Conservation (phyloP, 768 basidiomycete species). For the Boletus pseudopeckii region DNA sequence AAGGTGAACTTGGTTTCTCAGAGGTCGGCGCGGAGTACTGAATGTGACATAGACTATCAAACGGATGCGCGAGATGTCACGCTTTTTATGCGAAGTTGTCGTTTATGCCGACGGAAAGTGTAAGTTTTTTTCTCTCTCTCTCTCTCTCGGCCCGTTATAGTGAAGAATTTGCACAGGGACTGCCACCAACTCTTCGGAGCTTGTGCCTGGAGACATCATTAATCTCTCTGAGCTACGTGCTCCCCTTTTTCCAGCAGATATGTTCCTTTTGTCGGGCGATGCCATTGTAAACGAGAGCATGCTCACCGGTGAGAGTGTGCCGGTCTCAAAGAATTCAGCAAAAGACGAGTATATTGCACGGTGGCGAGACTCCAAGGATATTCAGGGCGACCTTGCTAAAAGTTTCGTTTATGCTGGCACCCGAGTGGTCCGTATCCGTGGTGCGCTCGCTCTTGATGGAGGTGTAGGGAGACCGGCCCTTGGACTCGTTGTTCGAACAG, state of each 20-base stretch:
- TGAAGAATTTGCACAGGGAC: constrained; percentile 48
- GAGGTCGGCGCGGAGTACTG: neutral
- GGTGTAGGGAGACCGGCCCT: constrained; percentile 59
- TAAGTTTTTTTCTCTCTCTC: constrained; percentile 37
- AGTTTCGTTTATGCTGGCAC: constrained; percentile 90
- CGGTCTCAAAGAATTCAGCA: constrained; percentile 85
- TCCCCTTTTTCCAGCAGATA: constrained; percentile 79
- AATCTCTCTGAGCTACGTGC: constrained; percentile 80
- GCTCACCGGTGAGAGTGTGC: constrained; percentile 98
- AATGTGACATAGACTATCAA: constrained; percentile 64
- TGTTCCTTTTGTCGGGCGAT: constrained; percentile 91
- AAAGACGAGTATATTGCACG: constrained; percentile 71
- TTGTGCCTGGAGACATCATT: constrained; percentile 91
- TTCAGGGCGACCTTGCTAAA: constrained; percentile 62
- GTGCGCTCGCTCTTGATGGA: constrained; percentile 50
- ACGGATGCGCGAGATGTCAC: constrained; percentile 95
- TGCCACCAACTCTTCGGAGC: constrained; percentile 64
- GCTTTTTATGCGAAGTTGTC: constrained; percentile 74
- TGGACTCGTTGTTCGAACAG: constrained; percentile 83
- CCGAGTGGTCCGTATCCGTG: constrained; percentile 81
- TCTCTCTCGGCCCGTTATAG: neutral
- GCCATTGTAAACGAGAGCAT: constrained; percentile 99
- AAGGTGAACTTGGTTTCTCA: constrained; percentile 48
- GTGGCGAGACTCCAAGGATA: constrained; percentile 66
- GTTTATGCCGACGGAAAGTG: constrained; percentile 70